Conservation (phyloP, 257 asterid species). For the Penstemon davidsonii region DNA sequence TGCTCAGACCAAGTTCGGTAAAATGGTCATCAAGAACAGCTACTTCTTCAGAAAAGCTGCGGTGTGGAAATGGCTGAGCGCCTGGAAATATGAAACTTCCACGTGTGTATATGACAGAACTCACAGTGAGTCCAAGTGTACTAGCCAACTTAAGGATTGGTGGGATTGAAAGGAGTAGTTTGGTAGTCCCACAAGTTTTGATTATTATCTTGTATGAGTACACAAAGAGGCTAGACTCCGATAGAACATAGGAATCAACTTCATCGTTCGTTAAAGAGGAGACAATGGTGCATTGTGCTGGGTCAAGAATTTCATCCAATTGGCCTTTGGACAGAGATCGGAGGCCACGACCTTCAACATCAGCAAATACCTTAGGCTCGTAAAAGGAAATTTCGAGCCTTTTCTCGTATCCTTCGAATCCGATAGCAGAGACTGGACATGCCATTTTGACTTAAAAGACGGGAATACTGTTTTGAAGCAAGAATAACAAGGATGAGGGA, state of each 20-base stretch:
- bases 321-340: slow-evolving; percentile 38
- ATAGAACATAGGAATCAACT: slow-evolving; percentile 54
- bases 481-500: slow-evolving; percentile 22
- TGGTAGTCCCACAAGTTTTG: slow-evolving; percentile 62
- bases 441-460: slow-evolving; percentile 17
- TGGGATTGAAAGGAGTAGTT: slow-evolving; percentile 51
- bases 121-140: slow-evolving; percentile 35
- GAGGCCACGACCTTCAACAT: slow-evolving; percentile 30
- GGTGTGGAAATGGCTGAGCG: slow-evolving; percentile 40
- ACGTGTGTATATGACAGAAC: slow-evolving; percentile 49
- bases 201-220: slow-evolving; percentile 50
- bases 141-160: slow-evolving; percentile 42
- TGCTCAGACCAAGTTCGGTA: slow-evolving; percentile 30
- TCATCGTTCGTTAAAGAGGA: slow-evolving; percentile 30
- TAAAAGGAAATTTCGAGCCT: slow-evolving; percentile 48
- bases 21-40: slow-evolving; percentile 34
- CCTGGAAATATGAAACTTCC: slow-evolving; percentile 43
- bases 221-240: slow-evolving; percentile 65
- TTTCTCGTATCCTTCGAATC: slow-evolving; percentile 53
- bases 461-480: slow-evolving; percentile 11
- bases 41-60: slow-evolving; percentile 42
- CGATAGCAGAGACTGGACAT: slow-evolving; percentile 36
- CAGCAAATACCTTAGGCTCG: slow-evolving; percentile 29
- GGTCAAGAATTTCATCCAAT: slow-evolving; percentile 37
- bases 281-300: slow-evolving; percentile 44